Evolutionary conservation across 2,329 filamentous ascomycete genomes (phyloP).

Genomic region (Sporothrix sp.): DNA sequence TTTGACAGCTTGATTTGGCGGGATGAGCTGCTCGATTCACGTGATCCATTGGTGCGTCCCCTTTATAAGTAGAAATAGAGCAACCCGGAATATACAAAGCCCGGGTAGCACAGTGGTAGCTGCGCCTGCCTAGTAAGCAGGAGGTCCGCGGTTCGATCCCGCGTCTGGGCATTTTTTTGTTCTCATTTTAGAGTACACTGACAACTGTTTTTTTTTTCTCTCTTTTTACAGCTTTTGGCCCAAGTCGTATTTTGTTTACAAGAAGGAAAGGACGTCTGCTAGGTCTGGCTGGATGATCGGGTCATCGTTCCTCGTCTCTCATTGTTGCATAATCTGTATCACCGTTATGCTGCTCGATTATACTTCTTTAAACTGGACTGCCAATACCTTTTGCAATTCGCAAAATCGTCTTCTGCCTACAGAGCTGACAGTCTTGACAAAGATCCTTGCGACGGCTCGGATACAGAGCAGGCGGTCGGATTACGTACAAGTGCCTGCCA

Average conservation of each 20-base stretch:
- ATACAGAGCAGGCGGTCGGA: too few species aligned
- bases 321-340: too few species aligned
- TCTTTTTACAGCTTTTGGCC: not conserved
- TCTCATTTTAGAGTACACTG: not conserved
- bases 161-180: conserved; percentile 13
- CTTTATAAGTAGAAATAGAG: not conserved
- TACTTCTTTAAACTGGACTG: too few species aligned
- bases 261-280: too few species aligned
- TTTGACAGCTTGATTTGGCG: not conserved
- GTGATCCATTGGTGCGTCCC: not conserved
- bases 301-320: too few species aligned
- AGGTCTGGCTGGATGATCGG: too few species aligned
- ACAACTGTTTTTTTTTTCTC: not conserved
- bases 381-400: too few species aligned
- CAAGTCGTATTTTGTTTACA: not conserved
- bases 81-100: conserved; percentile 10
- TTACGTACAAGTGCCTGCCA: too few species aligned
- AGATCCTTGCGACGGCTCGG: too few species aligned
- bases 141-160: conserved; percentile 18
- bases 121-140: conserved; percentile 18
- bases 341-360: too few species aligned
- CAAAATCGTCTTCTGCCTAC: too few species aligned
- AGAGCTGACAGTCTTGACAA: too few species aligned
- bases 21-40: not conserved
- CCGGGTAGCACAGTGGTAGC: conserved; percentile 18